Evolutionary conservation across 2,329 filamentous ascomycete genomes (phyloP), one percentile per base, ranked within the genome.

Genomic region (Trichoderma pleuroti): DNA sequence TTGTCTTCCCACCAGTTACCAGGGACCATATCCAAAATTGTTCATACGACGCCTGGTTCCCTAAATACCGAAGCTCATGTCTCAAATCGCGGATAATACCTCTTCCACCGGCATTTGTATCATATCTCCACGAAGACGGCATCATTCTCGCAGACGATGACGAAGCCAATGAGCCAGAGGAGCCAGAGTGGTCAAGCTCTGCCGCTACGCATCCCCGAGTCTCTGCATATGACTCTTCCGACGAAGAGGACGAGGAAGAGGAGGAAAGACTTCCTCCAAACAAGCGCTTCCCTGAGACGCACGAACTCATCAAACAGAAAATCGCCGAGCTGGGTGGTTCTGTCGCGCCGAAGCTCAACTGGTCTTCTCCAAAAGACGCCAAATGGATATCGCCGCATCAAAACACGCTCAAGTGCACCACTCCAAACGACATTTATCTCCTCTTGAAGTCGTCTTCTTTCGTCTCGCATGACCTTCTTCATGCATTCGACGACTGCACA

Each of bases 291-390:
- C 82, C 90, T 10, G 91, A 93, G 42, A 87, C 94, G 2, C 96
- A 99, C 80, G 84, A 89, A 57, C 82, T 87, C 70, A 93, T 99
- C 79, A 91, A 91, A 78, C 84, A 88, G 28, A 92, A 88, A 54
- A 98, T 99, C 73, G 81, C 85, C 14, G 92, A 94, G 75, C 87
- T 98, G 1, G 94, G 93, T 18, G 95, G 95, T 71, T 89, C 91
- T 72, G 94, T 97, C 10, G 91, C 92, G 2, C 96, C 96, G 0
- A 99, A 99, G 81, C 84, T 99, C 60, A 98, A 98, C 83, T 99
- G 96, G 96, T 98, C 94, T 7, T 91, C 94, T 5, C 96, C 96
- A 5, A 97, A 98, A 80, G 96, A 99, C 78, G 96, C 96, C 10
- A 93, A 92, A 26, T 98, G 94, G 92, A 98, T 99, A 80, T 89